Evolutionary conservation across 805 yeast genomes (phyloP).

Genomic region (Spathaspora girioi): DNA sequence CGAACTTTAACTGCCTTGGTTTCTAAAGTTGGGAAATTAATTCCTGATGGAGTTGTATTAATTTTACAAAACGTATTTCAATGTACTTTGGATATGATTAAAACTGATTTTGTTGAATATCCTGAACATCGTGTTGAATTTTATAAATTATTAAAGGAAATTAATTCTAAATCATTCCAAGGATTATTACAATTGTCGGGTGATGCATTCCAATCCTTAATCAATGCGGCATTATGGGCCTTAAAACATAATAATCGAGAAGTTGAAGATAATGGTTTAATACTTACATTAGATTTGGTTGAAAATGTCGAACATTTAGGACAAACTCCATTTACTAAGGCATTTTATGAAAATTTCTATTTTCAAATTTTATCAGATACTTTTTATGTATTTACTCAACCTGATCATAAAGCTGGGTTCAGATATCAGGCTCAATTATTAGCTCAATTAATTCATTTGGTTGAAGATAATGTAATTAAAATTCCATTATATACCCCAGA

Average conservation of each 20-base stretch:
- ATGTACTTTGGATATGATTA: slow-evolving; percentile 92
- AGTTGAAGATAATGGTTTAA: slow-evolving; percentile 88
- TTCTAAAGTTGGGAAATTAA: slow-evolving; percentile 77
- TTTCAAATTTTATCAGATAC: slow-evolving; percentile 89
- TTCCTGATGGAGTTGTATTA: slow-evolving; percentile 83
- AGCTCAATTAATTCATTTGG: slow-evolving; percentile 78
- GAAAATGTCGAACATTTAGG: slow-evolving; percentile 80
- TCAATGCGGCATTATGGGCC: slow-evolving; percentile 97
- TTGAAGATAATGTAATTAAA: slow-evolving; percentile 68
- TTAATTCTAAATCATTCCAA: slow-evolving; percentile 78
- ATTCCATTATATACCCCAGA: slow-evolving; percentile 78
- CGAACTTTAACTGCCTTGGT: slow-evolving; percentile 92
- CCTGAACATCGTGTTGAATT: slow-evolving; percentile 98
- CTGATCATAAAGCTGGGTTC: slow-evolving; percentile 97
- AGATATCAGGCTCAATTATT: slow-evolving; percentile 80
- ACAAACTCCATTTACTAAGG: slow-evolving; percentile 67
- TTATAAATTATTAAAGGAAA: slow-evolving; percentile 83
- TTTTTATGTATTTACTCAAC: slow-evolving; percentile 89
- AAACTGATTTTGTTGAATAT: slow-evolving; percentile 90
- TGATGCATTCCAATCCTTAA: slow-evolving; percentile 83
- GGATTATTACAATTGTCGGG: slow-evolving; percentile 88
- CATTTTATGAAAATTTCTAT: slow-evolving; percentile 84
- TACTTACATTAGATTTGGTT: slow-evolving; percentile 76
- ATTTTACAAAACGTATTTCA: slow-evolving; percentile 90
- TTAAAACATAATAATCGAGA: slow-evolving; percentile 96